Base-by-base conservation (phyloP, 306 rosid species). In the Coriaria nepalensis region DNA sequence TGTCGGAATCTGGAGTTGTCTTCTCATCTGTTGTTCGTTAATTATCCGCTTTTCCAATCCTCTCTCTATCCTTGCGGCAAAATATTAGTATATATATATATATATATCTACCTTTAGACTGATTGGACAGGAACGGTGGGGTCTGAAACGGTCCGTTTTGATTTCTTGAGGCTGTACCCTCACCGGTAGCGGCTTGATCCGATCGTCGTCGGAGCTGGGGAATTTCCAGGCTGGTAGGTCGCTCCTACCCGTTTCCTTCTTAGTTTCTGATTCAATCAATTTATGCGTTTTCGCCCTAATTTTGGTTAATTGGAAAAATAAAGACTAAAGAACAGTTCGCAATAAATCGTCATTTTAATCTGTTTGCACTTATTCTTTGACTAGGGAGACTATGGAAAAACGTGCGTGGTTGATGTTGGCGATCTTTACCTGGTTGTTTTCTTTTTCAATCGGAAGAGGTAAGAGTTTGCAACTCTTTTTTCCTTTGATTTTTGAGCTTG, bases 401-500 rank as follows among this genome's bases (percentile, higher is more conserved):
- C 49, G 49, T 35, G 47, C 76, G 58, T 71, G 85, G 80, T 62
- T 81, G 50, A 34, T 76, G 13, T 36, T 73, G 58, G 70, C 62
- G 37, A 47, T 62, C 37, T 55, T 56, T 53, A 47, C 69, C 5
- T 75, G 75, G 35, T 32, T 76, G 33, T 9, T 76, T 53, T 52
- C 56, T 32, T 67, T 48, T 47, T 73, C 87, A 4, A 53, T 68
- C 40, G 73, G 68, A 43, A 73, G 93, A 78, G 93, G 95, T 86
- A 61, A 60, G 44, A 9, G 7, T 36, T 49, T 13, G 49, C 13
- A 10, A 52, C 63, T 33, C 37, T 32, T n/a, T 50, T 46, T 35
- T 5, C 6, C 36, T 43, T 4, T n/a, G 34, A 10, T 7, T 9
- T 9, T 33, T 15, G 9, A 4, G 9, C 6, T 46, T 36, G 9